Percentiles rank a stretch among this genome's conserved stretches.
Conservation (phyloP, 768 basidiomycete species). For the Termitomyces sp. region DNA sequence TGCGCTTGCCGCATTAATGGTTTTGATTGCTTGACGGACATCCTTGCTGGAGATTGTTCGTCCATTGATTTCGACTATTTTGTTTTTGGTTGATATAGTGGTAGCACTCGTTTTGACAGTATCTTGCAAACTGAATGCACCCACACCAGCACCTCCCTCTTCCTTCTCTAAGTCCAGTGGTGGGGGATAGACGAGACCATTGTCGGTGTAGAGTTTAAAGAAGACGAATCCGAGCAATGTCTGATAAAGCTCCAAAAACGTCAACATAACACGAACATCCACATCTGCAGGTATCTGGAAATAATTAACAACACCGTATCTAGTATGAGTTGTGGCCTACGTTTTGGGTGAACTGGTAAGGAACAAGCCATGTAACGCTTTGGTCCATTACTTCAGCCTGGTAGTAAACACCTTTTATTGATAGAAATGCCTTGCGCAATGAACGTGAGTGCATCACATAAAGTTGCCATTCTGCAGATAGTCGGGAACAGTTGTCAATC, state of each 20-base stretch:
- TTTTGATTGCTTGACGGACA: slow-evolving; percentile 60
- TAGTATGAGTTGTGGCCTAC: slow-evolving; percentile 38
- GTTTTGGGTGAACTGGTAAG: slow-evolving; percentile 95
- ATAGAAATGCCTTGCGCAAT: slow-evolving; percentile 88
- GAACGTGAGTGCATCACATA: slow-evolving; percentile 86
- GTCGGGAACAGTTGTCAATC: slow-evolving; percentile 83
- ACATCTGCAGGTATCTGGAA: slow-evolving; percentile 87
- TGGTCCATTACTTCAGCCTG: slow-evolving; percentile 95
- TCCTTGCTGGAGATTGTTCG: slow-evolving; percentile 43
- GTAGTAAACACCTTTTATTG: slow-evolving; percentile 97
- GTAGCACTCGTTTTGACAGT: slow-evolving; percentile 26
- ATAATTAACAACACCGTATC: slow-evolving; percentile 4
- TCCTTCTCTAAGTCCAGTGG: slow-evolving; percentile 79
- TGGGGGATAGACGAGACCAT: slow-evolving; percentile 91
- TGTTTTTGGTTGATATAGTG: slow-evolving; percentile 39
- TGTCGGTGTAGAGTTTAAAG: slow-evolving; percentile 98
- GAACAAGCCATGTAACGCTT: slow-evolving; percentile 91
- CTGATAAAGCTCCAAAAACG: slow-evolving; percentile 97
- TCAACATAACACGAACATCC: slow-evolving; percentile 96
- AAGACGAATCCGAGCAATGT: slow-evolving; percentile 93
- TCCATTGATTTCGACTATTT: slow-evolving; percentile 39
- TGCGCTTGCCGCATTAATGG: slow-evolving; percentile 28
- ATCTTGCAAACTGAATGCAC: slow-evolving; percentile 75
- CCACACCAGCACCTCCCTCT: slow-evolving; percentile 81
- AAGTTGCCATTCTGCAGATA: slow-evolving; percentile 95